Conservation (phyloP, 371 early-diverging fungal genomes). For the Dinochytrium kinnereticum region DNA sequence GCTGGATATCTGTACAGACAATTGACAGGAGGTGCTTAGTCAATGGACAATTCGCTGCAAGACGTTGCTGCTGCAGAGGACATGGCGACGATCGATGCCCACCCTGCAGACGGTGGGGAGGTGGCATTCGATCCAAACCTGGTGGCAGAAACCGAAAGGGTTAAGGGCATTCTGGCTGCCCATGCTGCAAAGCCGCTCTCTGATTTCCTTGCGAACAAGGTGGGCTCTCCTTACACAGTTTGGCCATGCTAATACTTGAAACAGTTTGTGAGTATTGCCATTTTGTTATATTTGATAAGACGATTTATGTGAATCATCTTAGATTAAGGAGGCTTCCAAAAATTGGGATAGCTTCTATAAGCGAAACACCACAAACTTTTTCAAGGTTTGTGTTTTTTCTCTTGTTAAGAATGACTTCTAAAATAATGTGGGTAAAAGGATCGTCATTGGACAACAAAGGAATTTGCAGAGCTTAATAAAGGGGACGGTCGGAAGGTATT, state of each 20-base stretch:
- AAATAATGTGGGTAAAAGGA: conserved; percentile 48
- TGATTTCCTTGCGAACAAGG: conserved; percentile 20
- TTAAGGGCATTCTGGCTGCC: conserved; percentile 16
- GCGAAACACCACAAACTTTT: conserved; percentile 92
- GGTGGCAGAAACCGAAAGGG: neutral
- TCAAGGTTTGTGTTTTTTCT: conserved; percentile 59
- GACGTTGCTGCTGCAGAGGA: too few relatives aligned
- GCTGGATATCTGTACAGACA: too few relatives aligned
- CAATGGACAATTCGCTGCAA: too few relatives aligned
- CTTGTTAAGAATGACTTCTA: neutral
- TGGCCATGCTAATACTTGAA: neutral
- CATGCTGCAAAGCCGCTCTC: conserved; percentile 29
- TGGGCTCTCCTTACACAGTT: neutral
- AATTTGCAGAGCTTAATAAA: conserved; percentile 82
- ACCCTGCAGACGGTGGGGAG: too few relatives aligned
- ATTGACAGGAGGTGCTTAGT: too few relatives aligned
- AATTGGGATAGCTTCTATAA: conserved; percentile 73
- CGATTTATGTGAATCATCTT: neutral
- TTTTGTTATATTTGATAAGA: neutral
- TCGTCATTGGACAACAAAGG: conserved; percentile 94
- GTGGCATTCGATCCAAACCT: neutral
- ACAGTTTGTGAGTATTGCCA: neutral
- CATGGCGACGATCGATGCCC: too few relatives aligned
- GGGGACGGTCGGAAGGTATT: conserved; percentile 28
- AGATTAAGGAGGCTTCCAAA: conserved; percentile 26